phyloP scores from a whole-genome alignment of 768 basidiomycete genomes.

The Termitomyces sp. region DNA sequence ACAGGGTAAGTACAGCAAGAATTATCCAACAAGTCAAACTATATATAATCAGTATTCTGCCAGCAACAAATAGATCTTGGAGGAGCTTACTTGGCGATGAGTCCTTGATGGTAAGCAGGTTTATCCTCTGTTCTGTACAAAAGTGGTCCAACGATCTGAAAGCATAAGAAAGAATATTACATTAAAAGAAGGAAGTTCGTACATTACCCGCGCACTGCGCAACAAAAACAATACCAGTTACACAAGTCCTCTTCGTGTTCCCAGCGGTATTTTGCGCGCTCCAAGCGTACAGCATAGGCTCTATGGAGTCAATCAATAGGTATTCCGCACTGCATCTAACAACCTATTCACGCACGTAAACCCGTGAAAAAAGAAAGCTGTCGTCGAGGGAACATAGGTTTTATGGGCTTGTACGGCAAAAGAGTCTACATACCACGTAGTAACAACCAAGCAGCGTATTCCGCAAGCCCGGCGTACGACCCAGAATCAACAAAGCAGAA shows the following conservation, averaged over 20 bases:
- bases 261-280: constrained; percentile 35
- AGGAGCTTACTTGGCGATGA: constrained; percentile 26
- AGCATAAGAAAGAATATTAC: not conserved
- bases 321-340: too few relatives aligned
- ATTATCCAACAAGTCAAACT: constrained; percentile 36
- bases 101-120: constrained; percentile 32
- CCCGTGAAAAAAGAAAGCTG: constrained; percentile 31
- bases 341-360: constrained; percentile 18
- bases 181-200: not conserved
- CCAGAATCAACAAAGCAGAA: constrained; percentile 25
- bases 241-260: constrained; percentile 35
- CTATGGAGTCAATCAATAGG: constrained; percentile 5
- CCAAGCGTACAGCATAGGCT: constrained; percentile 38
- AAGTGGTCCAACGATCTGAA: constrained; percentile 29
- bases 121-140: constrained; percentile 31
- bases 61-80: not conserved
- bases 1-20: constrained; percentile 28
- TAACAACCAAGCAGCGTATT: constrained; percentile 30
- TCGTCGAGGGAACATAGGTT: not conserved
- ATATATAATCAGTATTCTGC: not conserved
- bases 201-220: constrained; percentile 41
- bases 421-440: constrained; percentile 27
- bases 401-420: not conserved
- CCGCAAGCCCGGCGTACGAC: constrained; percentile 21
- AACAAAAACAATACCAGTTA: constrained; percentile 38